These are phyloP conservation scores for Eruca vesicaria DNA, from an alignment of 441 rosid genomes.

Conservation along the genomic window DNA sequence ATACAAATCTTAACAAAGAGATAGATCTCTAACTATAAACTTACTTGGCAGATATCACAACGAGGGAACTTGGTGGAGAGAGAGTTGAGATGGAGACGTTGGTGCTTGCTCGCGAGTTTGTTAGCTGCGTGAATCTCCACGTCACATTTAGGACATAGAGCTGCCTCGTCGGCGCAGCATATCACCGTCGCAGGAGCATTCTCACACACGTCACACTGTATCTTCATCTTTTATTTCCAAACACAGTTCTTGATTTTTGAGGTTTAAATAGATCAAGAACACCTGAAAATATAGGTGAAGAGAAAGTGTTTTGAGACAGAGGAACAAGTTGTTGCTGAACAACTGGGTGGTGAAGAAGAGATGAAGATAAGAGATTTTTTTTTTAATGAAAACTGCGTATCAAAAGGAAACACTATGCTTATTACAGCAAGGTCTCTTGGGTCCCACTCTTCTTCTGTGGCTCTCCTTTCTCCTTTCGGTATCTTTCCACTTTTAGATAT, in stretches of 20 bases:
- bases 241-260: not conserved
- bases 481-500: slow-evolving; percentile 3
- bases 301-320: slow-evolving; percentile 10
- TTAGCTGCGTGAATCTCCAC: slow-evolving; percentile 73
- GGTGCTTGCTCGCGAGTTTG: slow-evolving; percentile 78
- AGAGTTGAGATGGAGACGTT: slow-evolving; percentile 62
- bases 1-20: not conserved
- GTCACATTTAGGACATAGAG: slow-evolving; percentile 66
- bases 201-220: slow-evolving; percentile 86
- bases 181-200: slow-evolving; percentile 70
- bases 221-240: slow-evolving; percentile 48
- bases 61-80: slow-evolving; percentile 61
- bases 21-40: not conserved
- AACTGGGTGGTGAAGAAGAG: slow-evolving; percentile 28
- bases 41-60: slow-evolving; percentile 72
- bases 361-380: slow-evolving; percentile 50
- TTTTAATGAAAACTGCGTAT: slow-evolving; percentile 26
- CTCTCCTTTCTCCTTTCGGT: slow-evolving; percentile 19
- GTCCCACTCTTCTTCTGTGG: slow-evolving; percentile 37
- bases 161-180: slow-evolving; percentile 81
- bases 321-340: slow-evolving; percentile 9
- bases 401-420: slow-evolving; percentile 36
- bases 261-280: slow-evolving; percentile 4
- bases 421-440: slow-evolving; percentile 42
- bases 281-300: not conserved